Evolutionary conservation across 148 eudicot genomes (phyloP).

Genomic region (Beta vulgaris): DNA sequence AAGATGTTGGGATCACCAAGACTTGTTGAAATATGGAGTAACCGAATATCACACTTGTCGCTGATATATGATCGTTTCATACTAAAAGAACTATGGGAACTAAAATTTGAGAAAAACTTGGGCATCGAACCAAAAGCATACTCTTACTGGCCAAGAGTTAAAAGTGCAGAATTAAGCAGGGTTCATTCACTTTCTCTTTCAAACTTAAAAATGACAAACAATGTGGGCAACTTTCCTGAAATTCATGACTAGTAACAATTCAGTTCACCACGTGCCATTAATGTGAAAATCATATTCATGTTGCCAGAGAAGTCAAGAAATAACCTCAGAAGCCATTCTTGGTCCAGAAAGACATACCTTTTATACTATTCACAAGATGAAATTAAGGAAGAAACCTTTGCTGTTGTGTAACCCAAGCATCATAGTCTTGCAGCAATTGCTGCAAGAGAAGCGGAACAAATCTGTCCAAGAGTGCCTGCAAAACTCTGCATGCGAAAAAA

Average conservation of each 20-base stretch:
- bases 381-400: conserved; percentile 22
- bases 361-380: conserved; percentile 8
- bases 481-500: conserved; percentile 50
- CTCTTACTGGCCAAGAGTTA: too few species aligned
- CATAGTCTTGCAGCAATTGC: conserved; percentile 60
- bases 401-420: conserved; percentile 56
- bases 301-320: neutral
- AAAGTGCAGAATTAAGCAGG: too few species aligned
- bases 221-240: neutral
- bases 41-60: neutral
- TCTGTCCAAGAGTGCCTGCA: conserved; percentile 81
- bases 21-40: neutral
- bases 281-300: neutral
- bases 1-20: neutral
- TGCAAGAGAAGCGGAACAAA: conserved; percentile 68
- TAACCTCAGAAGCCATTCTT: neutral
- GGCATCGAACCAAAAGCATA: too few species aligned
- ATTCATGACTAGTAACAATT: neutral
- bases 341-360: conserved; percentile 17
- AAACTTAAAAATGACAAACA: neutral
- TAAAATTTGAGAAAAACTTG: neutral
- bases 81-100: neutral
- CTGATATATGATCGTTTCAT: neutral
- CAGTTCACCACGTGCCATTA: neutral
- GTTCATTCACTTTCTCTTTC: too few species aligned